Conservation (phyloP, 352 stramenopile species). For the Aphanomyces stellatus region DNA sequence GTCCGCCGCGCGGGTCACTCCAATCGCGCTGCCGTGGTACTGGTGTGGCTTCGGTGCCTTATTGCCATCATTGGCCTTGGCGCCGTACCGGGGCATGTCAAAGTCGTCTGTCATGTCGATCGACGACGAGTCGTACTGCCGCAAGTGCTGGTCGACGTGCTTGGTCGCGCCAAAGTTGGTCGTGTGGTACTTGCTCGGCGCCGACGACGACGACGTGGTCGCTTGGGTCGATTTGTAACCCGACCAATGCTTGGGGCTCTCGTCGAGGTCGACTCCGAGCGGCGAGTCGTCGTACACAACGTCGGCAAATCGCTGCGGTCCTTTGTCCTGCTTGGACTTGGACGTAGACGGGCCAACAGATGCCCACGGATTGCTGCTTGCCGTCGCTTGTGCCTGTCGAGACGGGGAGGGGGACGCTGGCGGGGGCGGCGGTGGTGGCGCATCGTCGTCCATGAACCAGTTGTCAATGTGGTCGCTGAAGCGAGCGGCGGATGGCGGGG, state of each 20-base stretch:
- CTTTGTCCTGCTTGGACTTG: not conserved
- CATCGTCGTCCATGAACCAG: slow-evolving; percentile 7
- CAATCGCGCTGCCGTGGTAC: too few relatives aligned
- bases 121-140: too few relatives aligned
- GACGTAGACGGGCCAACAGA: not conserved
- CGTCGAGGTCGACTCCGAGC: too few relatives aligned
- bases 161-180: too few relatives aligned
- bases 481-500: not conserved
- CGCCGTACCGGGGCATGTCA: too few relatives aligned
- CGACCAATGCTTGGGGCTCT: not conserved
- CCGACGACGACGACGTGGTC: not conserved
- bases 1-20: too few relatives aligned
- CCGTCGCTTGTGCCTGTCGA: not conserved
- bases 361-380: not conserved
- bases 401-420: too few relatives aligned
- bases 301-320: not conserved
- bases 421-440: not conserved
- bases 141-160: not conserved
- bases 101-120: too few relatives aligned
- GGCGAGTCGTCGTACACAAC: slow-evolving; percentile 1
- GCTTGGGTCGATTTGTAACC: not conserved
- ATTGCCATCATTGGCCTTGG: too few relatives aligned
- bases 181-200: too few relatives aligned
- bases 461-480: not conserved
- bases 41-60: too few relatives aligned